Evolutionary conservation across 2,329 filamentous ascomycete genomes (phyloP).

Genomic region (Chalara sp.): DNA sequence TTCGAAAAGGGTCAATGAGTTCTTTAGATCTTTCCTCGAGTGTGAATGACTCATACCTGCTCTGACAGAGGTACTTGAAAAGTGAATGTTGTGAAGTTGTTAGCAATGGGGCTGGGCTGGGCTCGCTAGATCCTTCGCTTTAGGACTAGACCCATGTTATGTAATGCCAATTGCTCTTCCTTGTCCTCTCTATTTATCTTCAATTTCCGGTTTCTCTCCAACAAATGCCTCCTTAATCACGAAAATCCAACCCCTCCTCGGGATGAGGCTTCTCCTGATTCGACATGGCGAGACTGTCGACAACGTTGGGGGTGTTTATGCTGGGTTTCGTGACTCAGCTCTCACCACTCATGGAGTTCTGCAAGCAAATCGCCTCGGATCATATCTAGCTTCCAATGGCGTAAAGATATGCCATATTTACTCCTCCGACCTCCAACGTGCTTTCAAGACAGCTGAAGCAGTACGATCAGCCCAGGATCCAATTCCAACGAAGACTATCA

Average conservation of each 20-base stretch:
- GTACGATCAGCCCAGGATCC: constrained; percentile 49
- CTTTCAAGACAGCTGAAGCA: constrained; percentile 62
- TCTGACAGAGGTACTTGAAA: no score
- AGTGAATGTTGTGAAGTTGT: no score
- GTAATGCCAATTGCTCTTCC: no score
- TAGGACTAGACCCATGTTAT: no score
- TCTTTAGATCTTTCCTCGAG: no score
- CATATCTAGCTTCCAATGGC: constrained; percentile 56
- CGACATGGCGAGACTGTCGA: constrained; percentile 88
- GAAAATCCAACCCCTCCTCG: constrained; percentile 1
- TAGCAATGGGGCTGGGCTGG: no score
- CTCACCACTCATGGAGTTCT: constrained; percentile 77
- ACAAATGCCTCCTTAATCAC: not conserved
- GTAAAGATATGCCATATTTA: constrained; percentile 65
- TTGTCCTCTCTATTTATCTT: no score
- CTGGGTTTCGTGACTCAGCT: constrained; percentile 72
- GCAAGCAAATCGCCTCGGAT: constrained; percentile 66
- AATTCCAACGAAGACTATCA: constrained; percentile 10
- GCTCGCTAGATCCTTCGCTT: no score
- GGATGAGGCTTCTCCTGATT: constrained; percentile 66
- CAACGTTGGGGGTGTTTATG: constrained; percentile 75
- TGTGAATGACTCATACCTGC: no score
- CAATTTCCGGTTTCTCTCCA: not conserved
- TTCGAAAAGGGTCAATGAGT: no score
- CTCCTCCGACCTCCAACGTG: constrained; percentile 71